Percentiles rank a stretch among this genome's conserved stretches.
These are phyloP conservation scores for Cystobasidium pallidum DNA, from an alignment of 1,284 basidiomycete genomes.

Conservation along the genomic window DNA sequence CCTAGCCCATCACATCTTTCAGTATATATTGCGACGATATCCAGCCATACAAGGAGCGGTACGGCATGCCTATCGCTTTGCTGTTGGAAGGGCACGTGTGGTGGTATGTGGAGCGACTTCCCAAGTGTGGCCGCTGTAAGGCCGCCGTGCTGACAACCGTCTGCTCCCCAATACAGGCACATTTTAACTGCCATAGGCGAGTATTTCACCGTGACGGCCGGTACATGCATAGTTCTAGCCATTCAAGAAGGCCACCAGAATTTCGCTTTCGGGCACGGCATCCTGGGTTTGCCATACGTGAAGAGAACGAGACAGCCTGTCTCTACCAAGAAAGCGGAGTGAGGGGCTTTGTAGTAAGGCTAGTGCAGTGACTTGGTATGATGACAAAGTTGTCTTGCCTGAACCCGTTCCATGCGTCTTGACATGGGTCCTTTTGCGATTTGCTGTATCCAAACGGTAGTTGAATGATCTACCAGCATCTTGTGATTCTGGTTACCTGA, in stretches of 20 bases:
- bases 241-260: constrained; percentile 36
- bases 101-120: constrained; percentile 15
- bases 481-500: not conserved
- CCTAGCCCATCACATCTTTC: not conserved
- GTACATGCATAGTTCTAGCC: constrained; percentile 21
- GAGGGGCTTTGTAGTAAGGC: no score
- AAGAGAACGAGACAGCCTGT: not conserved
- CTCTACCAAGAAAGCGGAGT: not conserved
- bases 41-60: constrained; percentile 32
- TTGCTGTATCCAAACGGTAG: no score
- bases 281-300: constrained; percentile 35
- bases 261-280: constrained; percentile 20
- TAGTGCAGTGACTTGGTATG: no score
- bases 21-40: constrained; percentile 39
- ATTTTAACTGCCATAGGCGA: constrained; percentile 36
- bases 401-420: no score
- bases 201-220: constrained; percentile 28
- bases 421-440: no score
- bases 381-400: no score
- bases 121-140: not conserved
- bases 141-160: not conserved
- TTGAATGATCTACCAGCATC: no score
- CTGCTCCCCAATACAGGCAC: constrained; percentile 17
- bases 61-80: constrained; percentile 14
- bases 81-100: constrained; percentile 34